These are phyloP conservation scores for Pythium chondricola DNA, from an alignment of 352 stramenopile genomes.

Conservation along the genomic window DNA sequence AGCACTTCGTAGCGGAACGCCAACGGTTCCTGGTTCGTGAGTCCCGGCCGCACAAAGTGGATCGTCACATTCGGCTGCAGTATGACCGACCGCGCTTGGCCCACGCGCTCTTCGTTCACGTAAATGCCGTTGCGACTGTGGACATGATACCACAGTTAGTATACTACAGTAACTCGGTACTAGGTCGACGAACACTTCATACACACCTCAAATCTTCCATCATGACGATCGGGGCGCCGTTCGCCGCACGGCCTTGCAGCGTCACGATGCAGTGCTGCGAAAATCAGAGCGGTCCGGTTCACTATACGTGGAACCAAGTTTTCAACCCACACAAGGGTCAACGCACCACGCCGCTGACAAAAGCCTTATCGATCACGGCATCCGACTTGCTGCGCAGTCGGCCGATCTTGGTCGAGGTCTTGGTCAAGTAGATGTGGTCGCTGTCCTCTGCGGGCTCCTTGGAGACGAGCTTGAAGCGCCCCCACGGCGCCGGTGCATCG, in stretches of 20 bases:
- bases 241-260: slow-evolving; percentile 23
- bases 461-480: slow-evolving; percentile 55
- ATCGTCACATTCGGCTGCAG: slow-evolving; percentile 44
- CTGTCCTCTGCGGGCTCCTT: slow-evolving; percentile 40
- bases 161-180: background rate
- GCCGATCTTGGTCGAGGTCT: slow-evolving; percentile 39
- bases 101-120: slow-evolving; percentile 54
- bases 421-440: slow-evolving; percentile 60
- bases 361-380: slow-evolving; percentile 43
- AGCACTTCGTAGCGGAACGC: slow-evolving; percentile 69
- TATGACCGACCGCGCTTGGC: slow-evolving; percentile 25
- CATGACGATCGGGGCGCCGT: slow-evolving; percentile 27
- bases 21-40: slow-evolving; percentile 27
- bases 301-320: too few relatives aligned
- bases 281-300: too few relatives aligned
- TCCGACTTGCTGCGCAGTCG: slow-evolving; percentile 41
- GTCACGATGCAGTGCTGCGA: slow-evolving; percentile 52
- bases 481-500: too few relatives aligned
- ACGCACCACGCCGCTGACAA: slow-evolving; percentile 66
- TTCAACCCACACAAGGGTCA: background rate
- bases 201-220: slow-evolving; percentile 55
- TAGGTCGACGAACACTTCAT: background rate
- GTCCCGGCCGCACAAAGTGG: slow-evolving; percentile 65
- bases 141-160: background rate
- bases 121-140: slow-evolving; percentile 63